Percentiles rank a stretch among this genome's conserved stretches.
These are phyloP conservation scores for Globisporangium takayamanum DNA, from an alignment of 352 stramenopile genomes.

Conservation along the genomic window DNA sequence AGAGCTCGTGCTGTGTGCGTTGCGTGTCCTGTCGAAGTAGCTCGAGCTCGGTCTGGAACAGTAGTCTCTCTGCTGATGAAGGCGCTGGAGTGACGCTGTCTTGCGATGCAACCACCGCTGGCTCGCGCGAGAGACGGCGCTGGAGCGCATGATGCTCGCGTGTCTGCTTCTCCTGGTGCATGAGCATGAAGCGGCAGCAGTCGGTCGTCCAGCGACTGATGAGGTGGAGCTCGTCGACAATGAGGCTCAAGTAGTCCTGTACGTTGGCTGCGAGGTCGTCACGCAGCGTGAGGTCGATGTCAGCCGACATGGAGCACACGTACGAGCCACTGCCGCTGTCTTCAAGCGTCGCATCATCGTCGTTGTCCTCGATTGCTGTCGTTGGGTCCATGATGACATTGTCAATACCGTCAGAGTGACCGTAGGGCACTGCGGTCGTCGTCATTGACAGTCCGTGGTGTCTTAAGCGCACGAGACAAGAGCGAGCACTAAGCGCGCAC, in stretches of 20 bases:
- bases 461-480: too few species aligned
- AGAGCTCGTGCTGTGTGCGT: conserved; percentile 14
- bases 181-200: conserved; percentile 13
- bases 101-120: too few species aligned
- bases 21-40: conserved; percentile 27
- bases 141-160: neutral
- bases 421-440: neutral
- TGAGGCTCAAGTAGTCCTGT: conserved; percentile 38
- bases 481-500: too few species aligned
- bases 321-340: conserved; percentile 14
- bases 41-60: conserved; percentile 32
- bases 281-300: conserved; percentile 29
- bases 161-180: conserved; percentile 6
- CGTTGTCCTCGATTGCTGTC: too few species aligned
- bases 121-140: neutral
- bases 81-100: too few species aligned
- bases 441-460: too few species aligned
- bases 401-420: too few species aligned
- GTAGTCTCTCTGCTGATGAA: too few species aligned
- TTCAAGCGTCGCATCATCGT: neutral
- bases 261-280: conserved; percentile 27
- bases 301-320: conserved; percentile 27
- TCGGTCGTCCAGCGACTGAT: conserved; percentile 33
- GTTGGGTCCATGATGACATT: neutral
- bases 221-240: conserved; percentile 48